A percentile compares a stretch with the other conserved stretches of the same genome.
These are phyloP conservation scores for Macaranga tanarius DNA, from an alignment of 441 rosid species.

Conservation along the genomic window DNA sequence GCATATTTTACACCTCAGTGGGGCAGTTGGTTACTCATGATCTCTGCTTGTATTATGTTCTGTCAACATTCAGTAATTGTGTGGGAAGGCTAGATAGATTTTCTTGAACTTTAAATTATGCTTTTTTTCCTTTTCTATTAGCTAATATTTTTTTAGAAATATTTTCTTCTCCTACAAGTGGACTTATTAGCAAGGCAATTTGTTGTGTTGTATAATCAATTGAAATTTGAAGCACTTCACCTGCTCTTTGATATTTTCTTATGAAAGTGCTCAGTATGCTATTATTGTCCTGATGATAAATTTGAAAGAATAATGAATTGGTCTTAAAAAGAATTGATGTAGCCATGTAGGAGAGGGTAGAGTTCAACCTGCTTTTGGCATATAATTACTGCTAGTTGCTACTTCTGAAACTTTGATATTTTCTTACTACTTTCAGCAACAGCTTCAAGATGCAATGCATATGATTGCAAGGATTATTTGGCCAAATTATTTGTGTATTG, in stretches of 20 bases:
- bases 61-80: neutral
- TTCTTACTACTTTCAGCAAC: slow-evolving; percentile 43
- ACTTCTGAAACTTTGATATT: slow-evolving; percentile 14
- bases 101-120: neutral
- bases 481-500: slow-evolving; percentile 60
- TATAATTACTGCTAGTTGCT: slow-evolving; percentile 5
- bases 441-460: slow-evolving; percentile 52
- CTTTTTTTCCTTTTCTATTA: neutral
- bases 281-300: neutral
- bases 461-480: slow-evolving; percentile 47
- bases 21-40: no score
- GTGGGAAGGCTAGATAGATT: neutral
- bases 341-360: neutral
- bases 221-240: slow-evolving; percentile 86
- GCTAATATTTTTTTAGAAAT: slow-evolving; percentile 6
- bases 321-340: neutral
- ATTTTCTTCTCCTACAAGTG: slow-evolving; percentile 45
- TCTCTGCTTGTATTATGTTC: neutral
- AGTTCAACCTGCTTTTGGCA: neutral
- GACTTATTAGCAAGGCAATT: slow-evolving; percentile 60
- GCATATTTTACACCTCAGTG: no score
- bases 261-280: slow-evolving; percentile 53
- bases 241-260: slow-evolving; percentile 68
- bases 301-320: neutral
- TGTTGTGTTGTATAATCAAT: slow-evolving; percentile 69